Percentiles rank a stretch among this genome's conserved stretches.
These are phyloP conservation scores for Irpex sp. DNA, from an alignment of 1,284 basidiomycete species.

Conservation along the genomic window DNA sequence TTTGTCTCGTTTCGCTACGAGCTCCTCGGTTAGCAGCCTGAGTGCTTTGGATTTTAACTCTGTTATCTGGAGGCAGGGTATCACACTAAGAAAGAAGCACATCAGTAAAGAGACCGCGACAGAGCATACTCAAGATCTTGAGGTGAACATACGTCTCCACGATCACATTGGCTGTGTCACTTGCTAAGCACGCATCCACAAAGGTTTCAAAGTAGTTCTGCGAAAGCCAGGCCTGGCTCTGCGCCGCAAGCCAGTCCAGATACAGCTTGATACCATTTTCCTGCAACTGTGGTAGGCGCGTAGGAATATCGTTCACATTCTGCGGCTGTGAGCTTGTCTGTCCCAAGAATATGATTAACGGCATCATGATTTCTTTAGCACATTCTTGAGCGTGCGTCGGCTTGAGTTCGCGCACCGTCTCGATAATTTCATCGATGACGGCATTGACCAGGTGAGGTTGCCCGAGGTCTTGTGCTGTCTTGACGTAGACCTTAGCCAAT, in stretches of 20 bases:
- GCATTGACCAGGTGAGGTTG: not conserved
- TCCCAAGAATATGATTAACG: not conserved
- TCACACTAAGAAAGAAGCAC: not conserved
- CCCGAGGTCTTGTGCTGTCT: not conserved
- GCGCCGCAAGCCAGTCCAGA: not conserved
- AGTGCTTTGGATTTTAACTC: not conserved
- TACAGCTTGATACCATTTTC: not conserved
- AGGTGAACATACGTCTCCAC: too few relatives aligned
- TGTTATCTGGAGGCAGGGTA: not conserved
- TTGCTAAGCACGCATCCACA: too few relatives aligned
- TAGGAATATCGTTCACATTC: not conserved
- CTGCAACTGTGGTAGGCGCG: not conserved
- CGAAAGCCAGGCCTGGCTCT: not conserved
- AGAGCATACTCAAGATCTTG: too few relatives aligned
- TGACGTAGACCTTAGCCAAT: not conserved
- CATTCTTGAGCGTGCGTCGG: not conserved
- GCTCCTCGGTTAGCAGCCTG: not conserved
- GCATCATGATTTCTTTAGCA: slow-evolving; percentile 1
- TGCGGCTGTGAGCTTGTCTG: too few relatives aligned
- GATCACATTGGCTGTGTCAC: too few relatives aligned
- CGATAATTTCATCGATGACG: not conserved
- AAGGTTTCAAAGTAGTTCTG: too few relatives aligned
- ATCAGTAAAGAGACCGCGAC: not conserved
- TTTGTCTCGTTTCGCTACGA: not conserved
- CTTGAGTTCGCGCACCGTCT: too few relatives aligned